A percentile compares a stretch with the other conserved stretches of the same genome.
phyloP scores from a whole-genome alignment of 1,284 basidiomycete species.

The Kwoniella shivajii region DNA sequence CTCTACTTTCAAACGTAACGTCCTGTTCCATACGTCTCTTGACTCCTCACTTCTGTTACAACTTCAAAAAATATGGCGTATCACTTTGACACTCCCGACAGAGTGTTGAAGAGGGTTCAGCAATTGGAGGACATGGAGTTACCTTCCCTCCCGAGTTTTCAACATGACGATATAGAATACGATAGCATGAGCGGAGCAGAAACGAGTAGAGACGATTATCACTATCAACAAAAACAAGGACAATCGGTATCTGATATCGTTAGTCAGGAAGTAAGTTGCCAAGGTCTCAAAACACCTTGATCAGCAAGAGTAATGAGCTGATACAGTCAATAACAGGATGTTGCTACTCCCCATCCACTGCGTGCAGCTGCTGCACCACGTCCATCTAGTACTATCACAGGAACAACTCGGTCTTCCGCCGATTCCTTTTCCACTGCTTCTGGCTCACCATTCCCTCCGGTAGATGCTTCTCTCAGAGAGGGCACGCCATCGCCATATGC shows the following conservation, averaged over 20 bases:
- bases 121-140: conserved; percentile 49
- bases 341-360: conserved; percentile 37
- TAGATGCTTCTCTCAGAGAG: background rate
- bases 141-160: conserved; percentile 49
- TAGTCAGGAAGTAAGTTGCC: too few species aligned
- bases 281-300: background rate
- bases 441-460: conserved; percentile 35
- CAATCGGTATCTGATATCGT: conserved; percentile 7
- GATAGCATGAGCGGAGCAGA: conserved; percentile 25
- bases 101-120: conserved; percentile 44
- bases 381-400: conserved; percentile 11
- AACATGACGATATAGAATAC: conserved; percentile 44
- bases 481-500: conserved; percentile 26
- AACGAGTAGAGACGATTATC: conserved; percentile 10
- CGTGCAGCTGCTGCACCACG: conserved; percentile 17
- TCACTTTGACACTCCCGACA: conserved; percentile 40
- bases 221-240: background rate
- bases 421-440: conserved; percentile 29
- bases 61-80: conserved; percentile 39
- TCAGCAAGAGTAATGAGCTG: background rate
- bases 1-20: too few species aligned
- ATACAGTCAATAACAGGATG: conserved; percentile 10
- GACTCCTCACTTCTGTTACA: background rate
- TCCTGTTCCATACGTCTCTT: background rate
- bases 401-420: conserved; percentile 7